phyloP scores from a whole-genome alignment of 106 monocot genomes.

The Dioscorea alata region DNA sequence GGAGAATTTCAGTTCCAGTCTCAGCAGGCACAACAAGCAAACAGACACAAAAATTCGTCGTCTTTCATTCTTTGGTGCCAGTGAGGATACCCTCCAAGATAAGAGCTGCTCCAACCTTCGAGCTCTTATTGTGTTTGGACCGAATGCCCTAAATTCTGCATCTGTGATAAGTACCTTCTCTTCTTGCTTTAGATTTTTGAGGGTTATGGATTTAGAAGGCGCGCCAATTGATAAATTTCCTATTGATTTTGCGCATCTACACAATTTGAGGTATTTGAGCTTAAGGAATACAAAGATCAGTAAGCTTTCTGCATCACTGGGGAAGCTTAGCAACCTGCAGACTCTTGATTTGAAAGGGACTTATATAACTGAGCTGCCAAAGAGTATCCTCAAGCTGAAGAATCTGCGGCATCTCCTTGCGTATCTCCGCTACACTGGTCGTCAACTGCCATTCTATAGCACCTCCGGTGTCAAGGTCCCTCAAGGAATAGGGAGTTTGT shows the following conservation, averaged over 20 bases:
- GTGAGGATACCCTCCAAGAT: constrained; percentile 2
- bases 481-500: constrained; percentile 16
- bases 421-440: constrained; percentile 19
- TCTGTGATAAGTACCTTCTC: constrained; percentile 4
- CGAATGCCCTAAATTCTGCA: background rate
- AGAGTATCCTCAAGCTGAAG: constrained; percentile 18
- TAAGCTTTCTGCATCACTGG: constrained; percentile 19
- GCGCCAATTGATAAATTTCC: constrained; percentile 19
- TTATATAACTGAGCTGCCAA: constrained; percentile 20
- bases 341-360: constrained; percentile 38
- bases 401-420: constrained; percentile 36
- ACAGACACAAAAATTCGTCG: constrained; percentile 6
- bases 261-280: constrained; percentile 30
- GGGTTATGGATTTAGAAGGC: constrained; percentile 29
- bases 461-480: constrained; percentile 18
- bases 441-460: constrained; percentile 12
- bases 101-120: constrained; percentile 15
- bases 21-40: background rate
- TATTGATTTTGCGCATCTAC: constrained; percentile 14
- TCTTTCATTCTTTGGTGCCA: constrained; percentile 5
- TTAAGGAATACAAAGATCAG: constrained; percentile 26
- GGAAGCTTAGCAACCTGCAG: constrained; percentile 25
- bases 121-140: constrained; percentile 21
- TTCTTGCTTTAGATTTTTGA: constrained; percentile 16
- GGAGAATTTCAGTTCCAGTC: constrained; percentile 19